Base-by-base conservation (phyloP, 1,284 basidiomycete genomes). In the Coniophora puteana region DNA sequence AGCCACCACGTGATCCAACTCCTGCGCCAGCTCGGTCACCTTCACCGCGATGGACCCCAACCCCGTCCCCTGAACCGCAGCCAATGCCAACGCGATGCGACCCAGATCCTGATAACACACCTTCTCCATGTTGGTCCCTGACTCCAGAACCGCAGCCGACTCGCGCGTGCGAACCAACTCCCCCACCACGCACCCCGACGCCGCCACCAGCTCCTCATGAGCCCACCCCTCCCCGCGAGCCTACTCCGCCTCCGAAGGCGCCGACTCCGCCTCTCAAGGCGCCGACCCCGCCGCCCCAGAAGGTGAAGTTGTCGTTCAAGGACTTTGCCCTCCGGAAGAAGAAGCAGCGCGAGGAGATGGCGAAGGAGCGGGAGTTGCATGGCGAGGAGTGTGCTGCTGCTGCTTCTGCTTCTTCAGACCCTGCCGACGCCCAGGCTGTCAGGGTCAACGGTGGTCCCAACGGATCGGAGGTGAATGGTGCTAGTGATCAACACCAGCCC, bases 281-380 rank as follows among this genome's bases (percentile, higher is more conserved):
- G 3, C 41, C 52, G 12, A 43, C 52, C 5, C 46, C 50, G 6
- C 56, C 58, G 11, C 56, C 54, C 6, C 56, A 65, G 8, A 75
- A 75, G 41, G 71, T 76, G 12, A 76, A 74, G 48, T 58, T 76
- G 52, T 71, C 73, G 0, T 49, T 75, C 21, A 66, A 67, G 36
- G 74, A 76, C 40, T 77, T 74, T 44, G 68, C 63, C 16, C 38
- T 69, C 14, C 53, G 74, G 41, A 75, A 66, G 61, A 68, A 67
- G 58, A 68, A 66, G 49, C 60, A 63, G 44, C 57, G 65, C 32
- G 67, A 73, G 41, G 36, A 39, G 8, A 44, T 25, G 7, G 47
- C 35, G 12, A 47, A 30, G 40, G 36, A 38, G 36, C 36, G 36
- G 16, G 45, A 39, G 35, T 44, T 32, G 37, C 39, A 28, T 18